Evolutionary conservation across 108 stramenopile species (phyloP).

Genomic region (Discostella stelligeroides): DNA sequence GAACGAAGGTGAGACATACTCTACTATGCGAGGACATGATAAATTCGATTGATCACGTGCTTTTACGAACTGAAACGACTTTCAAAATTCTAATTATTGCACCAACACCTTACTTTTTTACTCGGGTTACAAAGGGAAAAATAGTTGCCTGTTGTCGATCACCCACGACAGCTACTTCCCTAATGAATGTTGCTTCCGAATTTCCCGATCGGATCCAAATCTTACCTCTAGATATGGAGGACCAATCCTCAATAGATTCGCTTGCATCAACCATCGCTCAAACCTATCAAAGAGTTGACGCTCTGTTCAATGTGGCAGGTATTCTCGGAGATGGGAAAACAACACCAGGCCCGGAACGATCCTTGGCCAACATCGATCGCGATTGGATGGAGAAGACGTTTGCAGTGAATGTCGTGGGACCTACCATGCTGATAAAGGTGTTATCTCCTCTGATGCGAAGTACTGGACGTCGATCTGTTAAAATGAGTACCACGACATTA

Average conservation of each 20-base stretch:
- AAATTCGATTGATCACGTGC: no score
- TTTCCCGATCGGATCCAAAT: conserved; percentile 42
- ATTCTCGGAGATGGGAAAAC: conserved; percentile 72
- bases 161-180: conserved; percentile 40
- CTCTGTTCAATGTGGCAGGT: conserved; percentile 82
- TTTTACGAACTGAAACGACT: no score
- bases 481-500: not conserved
- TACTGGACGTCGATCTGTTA: conserved; percentile 6
- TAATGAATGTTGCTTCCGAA: conserved; percentile 32
- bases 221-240: conserved; percentile 66
- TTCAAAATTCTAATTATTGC: not conserved
- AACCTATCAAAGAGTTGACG: conserved; percentile 64
- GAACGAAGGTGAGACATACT: conserved; percentile 61
- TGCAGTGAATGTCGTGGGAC: conserved; percentile 78
- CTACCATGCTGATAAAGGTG: conserved; percentile 73
- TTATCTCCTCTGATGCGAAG: conserved; percentile 69
- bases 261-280: conserved; percentile 44
- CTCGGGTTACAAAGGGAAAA: conserved; percentile 58
- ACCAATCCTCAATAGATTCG: conserved; percentile 61
- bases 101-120: not conserved
- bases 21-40: no score
- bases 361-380: conserved; percentile 66
- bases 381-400: conserved; percentile 81
- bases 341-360: conserved; percentile 82
- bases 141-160: conserved; percentile 77